These are phyloP conservation scores for Linnemannia exigua DNA, from an alignment of 192 early-diverging fungal species.

Conservation along the genomic window DNA sequence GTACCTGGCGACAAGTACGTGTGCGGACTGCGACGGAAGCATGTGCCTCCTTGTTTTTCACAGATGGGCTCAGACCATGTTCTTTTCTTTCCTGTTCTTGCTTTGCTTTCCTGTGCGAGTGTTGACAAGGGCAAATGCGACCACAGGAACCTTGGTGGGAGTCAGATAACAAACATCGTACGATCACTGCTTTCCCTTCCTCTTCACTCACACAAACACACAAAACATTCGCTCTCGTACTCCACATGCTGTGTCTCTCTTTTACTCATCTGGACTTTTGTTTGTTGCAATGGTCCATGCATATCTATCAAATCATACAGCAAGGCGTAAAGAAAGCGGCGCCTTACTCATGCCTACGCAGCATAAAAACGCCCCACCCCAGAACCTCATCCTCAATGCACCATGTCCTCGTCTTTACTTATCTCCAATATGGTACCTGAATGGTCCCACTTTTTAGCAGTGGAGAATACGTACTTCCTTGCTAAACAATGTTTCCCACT, in stretches of 20 bases:
- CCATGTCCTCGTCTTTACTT: background rate
- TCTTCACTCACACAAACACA: background rate
- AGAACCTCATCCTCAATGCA: background rate
- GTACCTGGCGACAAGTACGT: background rate
- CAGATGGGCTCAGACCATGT: conserved; percentile 1
- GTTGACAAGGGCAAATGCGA: background rate
- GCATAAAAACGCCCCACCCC: no score
- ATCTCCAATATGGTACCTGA: background rate
- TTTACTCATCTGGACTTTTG: background rate
- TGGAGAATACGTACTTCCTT: no score
- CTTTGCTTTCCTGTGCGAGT: background rate
- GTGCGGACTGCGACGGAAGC: background rate
- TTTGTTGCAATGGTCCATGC: background rate
- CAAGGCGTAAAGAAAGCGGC: background rate
- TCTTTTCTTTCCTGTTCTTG: background rate
- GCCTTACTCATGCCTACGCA: background rate
- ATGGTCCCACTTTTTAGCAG: no score
- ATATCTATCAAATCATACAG: background rate
- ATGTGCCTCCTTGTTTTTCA: background rate
- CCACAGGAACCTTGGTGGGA: background rate
- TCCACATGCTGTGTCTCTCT: background rate
- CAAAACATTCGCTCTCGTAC: background rate
- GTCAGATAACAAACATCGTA: conserved; percentile 4
- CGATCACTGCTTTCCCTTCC: background rate
- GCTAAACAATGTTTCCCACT: no score